A percentile compares a stretch with the other conserved stretches of the same genome.
These are phyloP conservation scores for Gastrodia elata DNA, from an alignment of 106 monocot species.

Conservation along the genomic window DNA sequence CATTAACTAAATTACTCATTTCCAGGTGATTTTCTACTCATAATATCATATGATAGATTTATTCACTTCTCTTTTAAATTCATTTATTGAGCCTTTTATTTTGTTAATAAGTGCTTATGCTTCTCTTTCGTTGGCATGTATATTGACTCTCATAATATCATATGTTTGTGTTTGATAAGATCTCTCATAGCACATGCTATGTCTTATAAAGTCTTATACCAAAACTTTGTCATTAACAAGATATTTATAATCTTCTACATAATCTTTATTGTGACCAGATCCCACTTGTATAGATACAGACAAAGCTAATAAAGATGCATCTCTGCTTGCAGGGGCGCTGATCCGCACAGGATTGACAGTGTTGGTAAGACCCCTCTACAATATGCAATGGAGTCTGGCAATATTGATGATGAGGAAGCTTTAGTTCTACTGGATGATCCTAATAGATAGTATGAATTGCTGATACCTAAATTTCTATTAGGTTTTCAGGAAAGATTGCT, in stretches of 20 bases:
- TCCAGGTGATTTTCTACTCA: conserved; percentile 42
- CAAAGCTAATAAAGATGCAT: not conserved
- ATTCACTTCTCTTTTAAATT: not conserved
- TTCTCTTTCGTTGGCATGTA: not conserved
- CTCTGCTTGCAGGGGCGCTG: conserved; percentile 51
- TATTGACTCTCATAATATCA: too few relatives aligned
- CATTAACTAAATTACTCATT: conserved; percentile 58
- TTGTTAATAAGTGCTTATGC: not conserved
- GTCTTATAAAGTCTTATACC: not conserved
- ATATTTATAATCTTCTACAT: not conserved
- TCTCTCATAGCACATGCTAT: not conserved
- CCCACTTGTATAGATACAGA: not conserved
- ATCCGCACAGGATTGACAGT: conserved; percentile 34
- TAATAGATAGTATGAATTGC: conserved; percentile 22
- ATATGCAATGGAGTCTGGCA: conserved; percentile 16
- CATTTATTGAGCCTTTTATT: not conserved
- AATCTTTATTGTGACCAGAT: not conserved
- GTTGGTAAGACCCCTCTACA: conserved; percentile 19
- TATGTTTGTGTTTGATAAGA: not conserved
- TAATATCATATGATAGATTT: not conserved
- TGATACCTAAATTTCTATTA: not conserved
- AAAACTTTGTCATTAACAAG: not conserved
- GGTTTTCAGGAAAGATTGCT: conserved; percentile 2
- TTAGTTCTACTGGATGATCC: conserved; percentile 49
- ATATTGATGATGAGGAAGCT: conserved; percentile 37